Base-by-base conservation (phyloP, 768 basidiomycete genomes). In the Kwoniella shandongensis region DNA sequence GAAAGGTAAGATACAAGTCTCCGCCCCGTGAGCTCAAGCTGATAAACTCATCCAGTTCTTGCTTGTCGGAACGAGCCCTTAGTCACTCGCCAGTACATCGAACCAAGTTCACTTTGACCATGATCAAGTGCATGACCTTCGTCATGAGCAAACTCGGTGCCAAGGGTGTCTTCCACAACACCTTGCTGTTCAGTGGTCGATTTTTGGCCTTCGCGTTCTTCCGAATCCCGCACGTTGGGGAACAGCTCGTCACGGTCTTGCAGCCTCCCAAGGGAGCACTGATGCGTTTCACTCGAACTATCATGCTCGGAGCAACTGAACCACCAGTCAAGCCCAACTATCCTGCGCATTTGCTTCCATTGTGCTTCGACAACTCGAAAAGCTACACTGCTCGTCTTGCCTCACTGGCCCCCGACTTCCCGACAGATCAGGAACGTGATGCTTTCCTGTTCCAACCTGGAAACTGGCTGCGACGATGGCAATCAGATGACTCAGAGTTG, bases 151-250 rank as follows among this genome's bases (percentile, higher is more conserved):
- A 80, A 64, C 70, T 80, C 0, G 78, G 78, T 12, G 77, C 77
- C 39, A 79, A 79, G 52, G 78, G 78, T 44, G 78, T 80, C 22
- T 80, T 79, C 66, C 78, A 79, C 53, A 80, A 80, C 49, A 80
- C 78, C 8, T 69, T 80, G 27, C 62, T 77, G 20, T 80, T 80
- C 62, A 74, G 77, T 7, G 79, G 80, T 0, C 62, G 52, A 62
- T 79, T 69, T 66, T 78, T 54, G 73, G 79, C 80, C 0, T 76
- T 80, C 54, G 78, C 79, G 4, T 80, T 80, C 70, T 80, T 79
- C 69, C 70, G 79, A 17, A 62, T 80, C 50, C 78, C 78, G 2
- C 78, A 79, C 22, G 74, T 80, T 11, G 80, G 75, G 0, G 67
- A 77, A 51, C 79, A 80, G 66, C 74, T 80, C 2, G 70, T 80